Base-by-base conservation (phyloP, 345 rosid species). In the Moringa oleifera region DNA sequence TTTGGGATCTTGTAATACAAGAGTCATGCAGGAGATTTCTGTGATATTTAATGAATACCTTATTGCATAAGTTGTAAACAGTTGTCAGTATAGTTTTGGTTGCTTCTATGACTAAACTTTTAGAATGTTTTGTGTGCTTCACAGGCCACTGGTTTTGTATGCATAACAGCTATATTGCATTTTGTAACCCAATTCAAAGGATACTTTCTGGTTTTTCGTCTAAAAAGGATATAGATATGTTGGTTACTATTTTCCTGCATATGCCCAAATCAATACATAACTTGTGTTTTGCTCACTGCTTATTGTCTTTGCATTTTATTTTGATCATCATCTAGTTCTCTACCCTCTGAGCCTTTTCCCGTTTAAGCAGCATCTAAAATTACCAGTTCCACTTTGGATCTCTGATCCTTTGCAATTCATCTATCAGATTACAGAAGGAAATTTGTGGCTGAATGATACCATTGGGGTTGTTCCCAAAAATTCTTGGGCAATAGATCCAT, bases 401-500 rank as follows among this genome's bases (percentile, higher is more conserved):
- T 31, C 8, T 62, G 12, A 59, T 68, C 37, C 28, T 1, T 6
- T 23, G 1, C 18, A 16, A 22, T 53, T 25, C 28, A 28, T 58
- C n/a, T 49, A 58, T 46, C 85, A 94, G 99, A 81, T 94, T 31
- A 79, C 89, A 37, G 99, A 94, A 71, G 99, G 99, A 24, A 91
- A 94, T 64, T 76, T 87, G 82, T 91, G 99, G 99, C 75, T 94
- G 67, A 90, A 87, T 51, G 97, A 94, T 50, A 91, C 95, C 61
- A 73, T 94, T 60, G 97, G 99, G 17, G 68, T 88, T 72, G 71
- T 94, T 70, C 99, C 99, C 21, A 91, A 85, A 76, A 94, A 94
- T 58, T 88, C 96, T 23, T 94, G 99, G 99, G 95, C 97, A 21
- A 94, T 94, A 65, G 99, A 94, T 71, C 99, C 97, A 18, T 94